Percentiles rank a stretch among this genome's conserved stretches.
Evolutionary conservation across 208 protist genomes (phyloP).

Genomic region (Trypanosoma lewisi): DNA sequence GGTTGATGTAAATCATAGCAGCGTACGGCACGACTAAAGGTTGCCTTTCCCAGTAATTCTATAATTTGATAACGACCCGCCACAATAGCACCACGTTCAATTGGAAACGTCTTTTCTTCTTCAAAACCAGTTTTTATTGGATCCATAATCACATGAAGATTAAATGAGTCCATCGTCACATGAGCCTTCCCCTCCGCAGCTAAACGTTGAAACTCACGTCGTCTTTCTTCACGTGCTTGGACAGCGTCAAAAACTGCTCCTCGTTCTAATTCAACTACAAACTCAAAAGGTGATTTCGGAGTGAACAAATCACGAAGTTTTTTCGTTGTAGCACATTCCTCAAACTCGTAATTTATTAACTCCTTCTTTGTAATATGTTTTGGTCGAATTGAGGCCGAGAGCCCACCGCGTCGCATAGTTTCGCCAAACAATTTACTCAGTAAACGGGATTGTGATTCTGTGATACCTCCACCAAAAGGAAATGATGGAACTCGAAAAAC

Average conservation of each 20-base stretch:
- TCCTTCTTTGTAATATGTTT: conserved; percentile 38
- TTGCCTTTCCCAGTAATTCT: conserved; percentile 93
- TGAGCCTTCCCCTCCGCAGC: conserved; percentile 65
- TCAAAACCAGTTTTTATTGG: conserved; percentile 93
- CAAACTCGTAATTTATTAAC: conserved; percentile 41
- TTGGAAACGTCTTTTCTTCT: conserved; percentile 91
- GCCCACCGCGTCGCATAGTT: conserved; percentile 18
- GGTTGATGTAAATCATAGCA: conserved; percentile 92
- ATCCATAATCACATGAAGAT: conserved; percentile 91
- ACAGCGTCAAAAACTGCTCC: conserved; percentile 75
- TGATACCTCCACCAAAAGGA: conserved; percentile 85
- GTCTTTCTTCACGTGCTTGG: conserved; percentile 61
- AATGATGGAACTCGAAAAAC: conserved; percentile 74
- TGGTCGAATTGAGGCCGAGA: conserved; percentile 31
- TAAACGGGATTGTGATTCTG: conserved; percentile 49
- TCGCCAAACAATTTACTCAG: conserved; percentile 51
- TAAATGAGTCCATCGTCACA: conserved; percentile 85
- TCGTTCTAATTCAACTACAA: conserved; percentile 84
- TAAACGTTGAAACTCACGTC: conserved; percentile 58
- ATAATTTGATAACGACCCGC: conserved; percentile 94
- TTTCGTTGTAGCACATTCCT: conserved; percentile 37
- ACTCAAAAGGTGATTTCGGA: conserved; percentile 77
- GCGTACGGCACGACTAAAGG: conserved; percentile 93
- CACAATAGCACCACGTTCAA: conserved; percentile 85
- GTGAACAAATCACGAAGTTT: conserved; percentile 41